Evolutionary conservation across 352 stramenopile species (phyloP), one percentile per base, ranked within the genome.

Genomic region (Phytophthora ramorum): DNA sequence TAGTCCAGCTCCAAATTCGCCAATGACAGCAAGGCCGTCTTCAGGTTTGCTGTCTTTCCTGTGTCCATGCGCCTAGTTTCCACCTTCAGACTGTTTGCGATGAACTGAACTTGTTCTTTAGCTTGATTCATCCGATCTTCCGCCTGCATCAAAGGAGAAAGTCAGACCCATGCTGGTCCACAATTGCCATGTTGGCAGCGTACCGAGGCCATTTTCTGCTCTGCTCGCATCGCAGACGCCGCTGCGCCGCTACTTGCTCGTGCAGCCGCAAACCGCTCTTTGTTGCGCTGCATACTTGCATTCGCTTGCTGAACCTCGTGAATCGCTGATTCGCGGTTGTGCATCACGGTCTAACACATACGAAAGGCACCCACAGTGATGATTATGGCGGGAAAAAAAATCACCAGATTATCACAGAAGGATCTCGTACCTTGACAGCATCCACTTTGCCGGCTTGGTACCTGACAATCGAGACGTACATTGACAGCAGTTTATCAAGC

Each of bases 241-340:
- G 88, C 88, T 50, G 88, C 87, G 1, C 88, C 88, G 56, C 86
- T 96, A 63, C 88, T 96, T 28, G 88, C 88, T 28, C 88, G 80
- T 13, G 88, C 88, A 56, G 88, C 88, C 16, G 88, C 88, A 66
- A 96, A 96, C 0, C 87, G 78, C 60, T 96, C 88, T 75, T 96
- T 96, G 66, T 96, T 96, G 37, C 88, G 72, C 57, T 96, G 88
- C 88, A 96, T 96, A 54, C 84, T 95, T 5, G 85, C 84, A 71
- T 92, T 96, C n/a, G 88, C 86, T 83, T 94, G 81, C 53, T 95
- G 86, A 3, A 96, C 88, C 70, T 96, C 88, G 20, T 91, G 63
- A 43, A 96, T 95, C 28, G 88, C 88, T 17, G 85, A 88, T 51
- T 96, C 86, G 1, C 88, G 88, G 66, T 96, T 96, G 66, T 79